Evolutionary conservation across 2,329 filamentous ascomycete species (phyloP).

Genomic region (Fusarium chuoi): DNA sequence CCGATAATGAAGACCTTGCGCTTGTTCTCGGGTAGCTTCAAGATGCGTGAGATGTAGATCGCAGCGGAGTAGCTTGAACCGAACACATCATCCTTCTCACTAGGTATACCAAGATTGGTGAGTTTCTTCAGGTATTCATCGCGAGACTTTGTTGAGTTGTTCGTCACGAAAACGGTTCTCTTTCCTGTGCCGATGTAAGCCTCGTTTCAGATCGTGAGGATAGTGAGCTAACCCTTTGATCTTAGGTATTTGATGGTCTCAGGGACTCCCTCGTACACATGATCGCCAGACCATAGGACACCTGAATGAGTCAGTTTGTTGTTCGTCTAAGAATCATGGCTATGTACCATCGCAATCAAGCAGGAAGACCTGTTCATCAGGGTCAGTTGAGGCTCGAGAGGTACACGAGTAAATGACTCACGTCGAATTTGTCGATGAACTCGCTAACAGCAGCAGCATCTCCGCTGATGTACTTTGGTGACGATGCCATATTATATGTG

Average conservation of each 20-base stretch:
- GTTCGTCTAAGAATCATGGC: too few relatives aligned
- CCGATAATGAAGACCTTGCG: slow-evolving; percentile 96
- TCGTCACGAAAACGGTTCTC: slow-evolving; percentile 94
- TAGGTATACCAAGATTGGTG: slow-evolving; percentile 80
- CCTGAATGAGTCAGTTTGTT: slow-evolving; percentile 61
- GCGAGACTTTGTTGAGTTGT: slow-evolving; percentile 98
- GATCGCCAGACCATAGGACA: slow-evolving; percentile 95
- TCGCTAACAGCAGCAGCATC: slow-evolving; percentile 79
- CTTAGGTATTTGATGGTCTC: slow-evolving; percentile 88
- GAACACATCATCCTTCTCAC: slow-evolving; percentile 89
- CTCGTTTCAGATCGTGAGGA: not conserved
- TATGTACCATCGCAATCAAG: slow-evolving; percentile 94
- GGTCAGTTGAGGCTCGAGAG: not conserved
- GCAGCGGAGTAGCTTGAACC: slow-evolving; percentile 94
- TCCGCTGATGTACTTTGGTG: slow-evolving; percentile 78
- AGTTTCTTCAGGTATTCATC: slow-evolving; percentile 94
- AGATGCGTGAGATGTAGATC: slow-evolving; percentile 94
- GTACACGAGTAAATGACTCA: slow-evolving; percentile 60
- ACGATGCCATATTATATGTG: slow-evolving; percentile 37
- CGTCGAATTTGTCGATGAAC: slow-evolving; percentile 93
- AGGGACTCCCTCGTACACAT: slow-evolving; percentile 84
- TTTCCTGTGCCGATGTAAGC: slow-evolving; percentile 70
- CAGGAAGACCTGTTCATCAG: slow-evolving; percentile 77
- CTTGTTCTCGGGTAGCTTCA: slow-evolving; percentile 79
- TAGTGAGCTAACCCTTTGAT: slow-evolving; percentile 71